phyloP scores from a whole-genome alignment of 345 rosid species.

The Carallia brachiata region DNA sequence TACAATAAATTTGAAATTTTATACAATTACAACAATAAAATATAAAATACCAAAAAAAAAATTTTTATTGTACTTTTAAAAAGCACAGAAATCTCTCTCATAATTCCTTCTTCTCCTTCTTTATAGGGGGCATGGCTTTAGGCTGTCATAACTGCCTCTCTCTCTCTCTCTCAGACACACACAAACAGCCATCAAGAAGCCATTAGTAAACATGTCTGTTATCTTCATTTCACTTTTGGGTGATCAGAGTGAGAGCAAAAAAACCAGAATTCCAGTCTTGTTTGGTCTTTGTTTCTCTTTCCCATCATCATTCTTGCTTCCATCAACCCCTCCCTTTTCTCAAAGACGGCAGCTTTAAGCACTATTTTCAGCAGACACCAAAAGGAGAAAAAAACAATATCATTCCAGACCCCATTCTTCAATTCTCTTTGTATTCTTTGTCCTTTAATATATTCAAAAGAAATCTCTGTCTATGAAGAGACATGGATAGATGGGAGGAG shows the following conservation, averaged over 20 bases:
- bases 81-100: background rate
- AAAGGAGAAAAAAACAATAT: conserved; percentile 17
- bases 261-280: conserved; percentile 23
- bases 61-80: background rate
- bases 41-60: too few relatives aligned
- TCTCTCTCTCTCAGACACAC: conserved; percentile 6
- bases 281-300: conserved; percentile 13
- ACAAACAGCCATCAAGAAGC: conserved; percentile 25
- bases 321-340: conserved; percentile 17
- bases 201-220: conserved; percentile 45
- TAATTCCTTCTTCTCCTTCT: conserved; percentile 14
- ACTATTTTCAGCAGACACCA: conserved; percentile 31
- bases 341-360: conserved; percentile 17
- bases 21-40: too few relatives aligned
- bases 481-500: conserved; percentile 53
- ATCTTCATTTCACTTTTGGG: conserved; percentile 17
- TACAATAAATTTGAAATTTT: background rate
- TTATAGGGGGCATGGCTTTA: conserved; percentile 47
- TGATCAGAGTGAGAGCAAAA: conserved; percentile 4
- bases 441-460: too few relatives aligned
- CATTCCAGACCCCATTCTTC: conserved; percentile 36
- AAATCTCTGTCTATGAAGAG: conserved; percentile 19
- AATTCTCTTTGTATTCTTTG: conserved; percentile 5
- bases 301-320: conserved; percentile 23
- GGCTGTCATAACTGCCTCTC: conserved; percentile 44